phyloP scores from a whole-genome alignment of 768 basidiomycete genomes.

The Hypholoma fasciculare region DNA sequence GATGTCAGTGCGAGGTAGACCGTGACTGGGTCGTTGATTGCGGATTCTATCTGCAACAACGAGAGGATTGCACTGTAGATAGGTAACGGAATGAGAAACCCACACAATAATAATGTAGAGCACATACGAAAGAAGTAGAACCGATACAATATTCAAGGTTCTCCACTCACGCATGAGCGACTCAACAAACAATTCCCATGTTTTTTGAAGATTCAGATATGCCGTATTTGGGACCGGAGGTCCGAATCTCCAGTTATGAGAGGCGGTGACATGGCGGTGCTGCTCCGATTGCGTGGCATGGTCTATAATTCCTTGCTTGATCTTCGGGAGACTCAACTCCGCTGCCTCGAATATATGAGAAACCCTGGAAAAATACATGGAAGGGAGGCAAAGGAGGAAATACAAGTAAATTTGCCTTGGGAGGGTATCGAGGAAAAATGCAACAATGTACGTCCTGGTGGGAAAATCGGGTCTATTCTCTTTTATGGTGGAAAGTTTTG shows the following conservation, averaged over 20 bases:
- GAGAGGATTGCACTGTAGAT: conserved; percentile 27
- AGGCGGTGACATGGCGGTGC: not conserved
- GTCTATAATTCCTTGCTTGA: conserved; percentile 42
- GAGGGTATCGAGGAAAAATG: conserved; percentile 25
- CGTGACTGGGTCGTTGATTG: conserved; percentile 49
- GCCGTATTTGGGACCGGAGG: conserved; percentile 2
- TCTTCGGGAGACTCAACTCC: conserved; percentile 59
- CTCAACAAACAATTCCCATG: conserved; percentile 27
- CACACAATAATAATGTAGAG: not conserved
- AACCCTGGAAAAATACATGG: conserved; percentile 71
- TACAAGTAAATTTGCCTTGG: conserved; percentile 34
- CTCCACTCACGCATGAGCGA: conserved; percentile 27
- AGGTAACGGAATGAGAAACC: not conserved
- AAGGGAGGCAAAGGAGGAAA: conserved; percentile 58
- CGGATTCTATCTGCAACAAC: conserved; percentile 33
- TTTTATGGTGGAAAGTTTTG: not conserved
- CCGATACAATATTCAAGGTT: conserved; percentile 27
- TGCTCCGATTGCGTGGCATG: conserved; percentile 15
- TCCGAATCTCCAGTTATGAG: not conserved
- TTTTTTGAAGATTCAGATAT: conserved; percentile 34
- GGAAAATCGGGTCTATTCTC: not conserved
- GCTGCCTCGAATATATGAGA: conserved; percentile 67
- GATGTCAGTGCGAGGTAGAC: conserved; percentile 57
- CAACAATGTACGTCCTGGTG: conserved; percentile 7
- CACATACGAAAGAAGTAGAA: conserved; percentile 23